These are phyloP conservation scores for Acorus gramineus DNA, from an alignment of 106 monocot species.

Conservation along the genomic window DNA sequence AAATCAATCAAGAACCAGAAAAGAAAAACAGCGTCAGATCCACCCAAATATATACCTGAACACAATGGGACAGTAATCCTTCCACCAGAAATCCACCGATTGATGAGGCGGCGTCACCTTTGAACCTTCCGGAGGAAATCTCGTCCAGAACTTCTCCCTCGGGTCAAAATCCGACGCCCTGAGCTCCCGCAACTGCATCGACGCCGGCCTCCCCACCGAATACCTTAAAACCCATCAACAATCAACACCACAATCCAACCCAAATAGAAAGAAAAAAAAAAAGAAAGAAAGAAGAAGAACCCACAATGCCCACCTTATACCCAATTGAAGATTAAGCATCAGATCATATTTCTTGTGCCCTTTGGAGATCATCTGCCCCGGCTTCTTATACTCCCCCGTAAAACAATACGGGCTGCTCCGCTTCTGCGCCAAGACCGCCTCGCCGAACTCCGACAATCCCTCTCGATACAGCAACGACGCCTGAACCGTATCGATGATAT, in stretches of 20 bases:
- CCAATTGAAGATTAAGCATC: constrained; percentile 74
- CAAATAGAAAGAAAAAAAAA: not conserved
- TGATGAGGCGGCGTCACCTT: constrained; percentile 82
- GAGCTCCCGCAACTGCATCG: constrained; percentile 43
- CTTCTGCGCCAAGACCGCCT: not conserved
- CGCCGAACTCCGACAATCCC: not conserved
- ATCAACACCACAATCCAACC: not conserved
- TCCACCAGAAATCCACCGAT: constrained; percentile 75
- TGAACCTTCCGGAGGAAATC: constrained; percentile 81
- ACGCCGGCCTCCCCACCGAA: constrained; percentile 58
- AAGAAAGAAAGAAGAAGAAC: not conserved
- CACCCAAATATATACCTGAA: constrained; percentile 44
- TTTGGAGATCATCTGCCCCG: constrained; percentile 58
- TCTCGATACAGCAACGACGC: constrained; percentile 43
- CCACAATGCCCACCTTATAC: constrained; percentile 22
- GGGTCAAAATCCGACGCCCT: constrained; percentile 60
- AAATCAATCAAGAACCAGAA: too few relatives aligned
- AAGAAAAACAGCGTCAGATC: too few relatives aligned
- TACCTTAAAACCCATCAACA: constrained; percentile 23
- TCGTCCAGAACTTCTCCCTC: constrained; percentile 83
- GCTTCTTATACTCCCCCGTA: constrained; percentile 42
- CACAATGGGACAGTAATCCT: constrained; percentile 86
- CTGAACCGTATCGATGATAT: constrained; percentile 58
- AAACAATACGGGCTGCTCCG: constrained; percentile 29
- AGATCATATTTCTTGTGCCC: constrained; percentile 82